A percentile compares a stretch with the other conserved stretches of the same genome.
These are phyloP conservation scores for Candida ascalaphidarum DNA, from an alignment of 805 yeast genomes.

Conservation along the genomic window DNA sequence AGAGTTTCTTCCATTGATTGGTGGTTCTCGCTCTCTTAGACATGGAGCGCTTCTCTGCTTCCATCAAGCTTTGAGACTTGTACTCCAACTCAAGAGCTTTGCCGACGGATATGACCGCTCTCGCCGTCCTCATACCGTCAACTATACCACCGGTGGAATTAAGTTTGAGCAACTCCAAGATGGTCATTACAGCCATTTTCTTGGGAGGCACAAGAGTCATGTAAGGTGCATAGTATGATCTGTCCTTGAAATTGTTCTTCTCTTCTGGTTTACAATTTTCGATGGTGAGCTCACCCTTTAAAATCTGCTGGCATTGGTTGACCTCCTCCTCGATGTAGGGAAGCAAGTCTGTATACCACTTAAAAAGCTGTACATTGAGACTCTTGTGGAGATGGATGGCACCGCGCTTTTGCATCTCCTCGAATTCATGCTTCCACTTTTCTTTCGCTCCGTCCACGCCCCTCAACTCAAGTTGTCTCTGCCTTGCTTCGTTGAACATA, in stretches of 20 bases:
- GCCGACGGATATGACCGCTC: conserved; percentile 76
- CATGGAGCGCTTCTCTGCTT: conserved; percentile 46
- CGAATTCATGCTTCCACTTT: conserved; percentile 82
- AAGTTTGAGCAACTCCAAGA: conserved; percentile 69
- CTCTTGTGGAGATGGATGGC: conserved; percentile 46
- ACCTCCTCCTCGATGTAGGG: conserved; percentile 67
- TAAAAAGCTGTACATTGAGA: conserved; percentile 68
- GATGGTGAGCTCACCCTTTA: conserved; percentile 15
- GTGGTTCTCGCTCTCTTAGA: conserved; percentile 34
- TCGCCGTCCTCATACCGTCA: conserved; percentile 78
- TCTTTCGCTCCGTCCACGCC: conserved; percentile 81
- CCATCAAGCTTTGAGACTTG: conserved; percentile 56
- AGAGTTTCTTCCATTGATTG: conserved; percentile 38
- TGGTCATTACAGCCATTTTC: conserved; percentile 75
- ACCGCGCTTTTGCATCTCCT: conserved; percentile 54
- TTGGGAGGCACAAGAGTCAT: conserved; percentile 65
- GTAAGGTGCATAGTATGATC: conserved; percentile 69
- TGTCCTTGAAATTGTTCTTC: conserved; percentile 24
- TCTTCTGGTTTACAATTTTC: too few relatives aligned
- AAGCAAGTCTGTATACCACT: conserved; percentile 71
- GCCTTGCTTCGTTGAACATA: conserved; percentile 65
- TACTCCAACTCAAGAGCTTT: conserved; percentile 80
- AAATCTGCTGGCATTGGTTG: conserved; percentile 40
- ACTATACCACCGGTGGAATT: conserved; percentile 67
- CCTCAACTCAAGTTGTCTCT: conserved; percentile 62